Percentiles rank a stretch among this genome's conserved stretches.
phyloP scores from a whole-genome alignment of 768 basidiomycete species.

The Phaffia australis region DNA sequence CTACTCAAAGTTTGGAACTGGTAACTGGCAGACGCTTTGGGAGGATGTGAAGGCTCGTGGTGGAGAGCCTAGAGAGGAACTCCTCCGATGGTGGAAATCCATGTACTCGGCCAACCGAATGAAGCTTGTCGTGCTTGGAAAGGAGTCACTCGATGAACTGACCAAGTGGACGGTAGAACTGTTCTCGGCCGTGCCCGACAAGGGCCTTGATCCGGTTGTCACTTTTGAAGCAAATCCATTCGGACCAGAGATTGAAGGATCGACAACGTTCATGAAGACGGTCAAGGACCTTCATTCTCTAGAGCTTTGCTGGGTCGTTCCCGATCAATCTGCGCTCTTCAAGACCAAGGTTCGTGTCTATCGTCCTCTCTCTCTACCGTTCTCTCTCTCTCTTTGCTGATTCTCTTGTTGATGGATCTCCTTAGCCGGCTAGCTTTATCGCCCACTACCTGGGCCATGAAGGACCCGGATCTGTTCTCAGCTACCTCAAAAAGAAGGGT shows the following conservation, averaged over 20 bases:
- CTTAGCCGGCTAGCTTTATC: slow-evolving; percentile 56
- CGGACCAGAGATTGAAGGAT: slow-evolving; percentile 27
- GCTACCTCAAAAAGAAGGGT: slow-evolving; percentile 77
- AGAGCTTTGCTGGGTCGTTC: slow-evolving; percentile 53
- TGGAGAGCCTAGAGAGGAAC: slow-evolving; percentile 39
- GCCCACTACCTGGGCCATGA: slow-evolving; percentile 62
- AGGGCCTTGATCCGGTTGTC: slow-evolving; percentile 39
- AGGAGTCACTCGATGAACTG: slow-evolving; percentile 66
- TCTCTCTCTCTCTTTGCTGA: not conserved
- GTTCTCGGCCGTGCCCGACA: slow-evolving; percentile 64
- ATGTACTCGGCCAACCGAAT: slow-evolving; percentile 76
- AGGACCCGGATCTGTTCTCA: slow-evolving; percentile 79
- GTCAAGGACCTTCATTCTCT: slow-evolving; percentile 75
- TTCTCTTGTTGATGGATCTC: not conserved
- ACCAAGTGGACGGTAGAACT: slow-evolving; percentile 51
- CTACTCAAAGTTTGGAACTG: slow-evolving; percentile 87
- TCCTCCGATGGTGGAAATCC: slow-evolving; percentile 68
- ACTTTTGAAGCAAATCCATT: slow-evolving; percentile 29
- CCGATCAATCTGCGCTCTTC: slow-evolving; percentile 36
- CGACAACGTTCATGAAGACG: slow-evolving; percentile 56
- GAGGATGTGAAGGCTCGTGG: slow-evolving; percentile 37
- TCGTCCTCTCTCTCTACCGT: not conserved
- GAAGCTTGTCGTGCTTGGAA: slow-evolving; percentile 70
- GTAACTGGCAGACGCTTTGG: slow-evolving; percentile 47
- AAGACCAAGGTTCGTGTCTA: slow-evolving; percentile 48